These are phyloP conservation scores for Candida loeiensis DNA, from an alignment of 805 yeast genomes.

Conservation along the genomic window DNA sequence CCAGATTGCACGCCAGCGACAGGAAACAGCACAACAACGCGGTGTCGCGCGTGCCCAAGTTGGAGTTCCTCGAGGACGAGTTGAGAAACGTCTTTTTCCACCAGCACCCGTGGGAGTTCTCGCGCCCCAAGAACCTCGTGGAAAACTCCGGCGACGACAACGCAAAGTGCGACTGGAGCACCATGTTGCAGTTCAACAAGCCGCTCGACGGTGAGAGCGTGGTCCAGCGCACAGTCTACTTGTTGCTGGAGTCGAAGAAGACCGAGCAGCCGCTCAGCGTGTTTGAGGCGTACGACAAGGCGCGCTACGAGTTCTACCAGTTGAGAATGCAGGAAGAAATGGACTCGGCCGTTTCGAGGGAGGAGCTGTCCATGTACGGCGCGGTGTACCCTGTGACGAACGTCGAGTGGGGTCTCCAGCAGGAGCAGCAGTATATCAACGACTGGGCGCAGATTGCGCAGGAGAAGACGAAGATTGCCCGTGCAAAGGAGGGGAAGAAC, in stretches of 20 bases:
- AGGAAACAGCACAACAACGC: conserved; percentile 34
- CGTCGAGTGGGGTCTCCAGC: conserved; percentile 62
- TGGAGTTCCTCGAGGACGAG: conserved; percentile 71
- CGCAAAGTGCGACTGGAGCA: conserved; percentile 68
- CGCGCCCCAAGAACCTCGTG: conserved; percentile 79
- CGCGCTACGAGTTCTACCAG: conserved; percentile 84
- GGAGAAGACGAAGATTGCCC: conserved; percentile 54
- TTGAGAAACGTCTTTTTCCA: conserved; percentile 77
- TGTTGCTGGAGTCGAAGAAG: conserved; percentile 23
- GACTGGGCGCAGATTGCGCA: conserved; percentile 72
- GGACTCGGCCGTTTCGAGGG: conserved; percentile 66
- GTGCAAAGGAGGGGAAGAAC: conserved; percentile 38
- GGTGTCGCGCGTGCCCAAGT: conserved; percentile 49
- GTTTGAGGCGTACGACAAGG: conserved; percentile 74
- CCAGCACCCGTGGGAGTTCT: conserved; percentile 98
- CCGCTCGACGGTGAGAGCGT: conserved; percentile 81
- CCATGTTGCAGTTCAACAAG: conserved; percentile 65
- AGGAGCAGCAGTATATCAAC: conserved; percentile 68
- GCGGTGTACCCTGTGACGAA: conserved; percentile 62
- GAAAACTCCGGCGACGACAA: conserved; percentile 68
- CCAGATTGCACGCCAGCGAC: conserved; percentile 42
- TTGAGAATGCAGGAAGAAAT: conserved; percentile 81
- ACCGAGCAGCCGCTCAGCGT: conserved; percentile 26
- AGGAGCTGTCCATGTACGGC: conserved; percentile 85
- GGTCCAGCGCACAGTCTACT: conserved; percentile 43